Conservation (phyloP, 2,329 filamentous ascomycete genomes). For the Basipetospora chlamydospora region DNA sequence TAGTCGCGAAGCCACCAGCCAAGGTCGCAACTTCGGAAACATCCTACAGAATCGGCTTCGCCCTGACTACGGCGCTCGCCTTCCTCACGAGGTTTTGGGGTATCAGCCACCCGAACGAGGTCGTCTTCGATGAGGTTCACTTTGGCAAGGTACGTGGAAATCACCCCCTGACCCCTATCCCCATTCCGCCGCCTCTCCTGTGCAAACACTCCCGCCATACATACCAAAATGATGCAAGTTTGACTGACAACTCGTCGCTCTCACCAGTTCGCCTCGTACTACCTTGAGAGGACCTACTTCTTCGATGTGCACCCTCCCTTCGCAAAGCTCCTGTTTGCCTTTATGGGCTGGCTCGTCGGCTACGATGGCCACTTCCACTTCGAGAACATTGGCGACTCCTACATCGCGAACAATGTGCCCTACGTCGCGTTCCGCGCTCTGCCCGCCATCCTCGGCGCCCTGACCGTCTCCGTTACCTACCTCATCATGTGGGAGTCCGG, state of each 20-base stretch:
- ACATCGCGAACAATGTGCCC: slow-evolving; percentile 90
- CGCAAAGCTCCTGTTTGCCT: slow-evolving; percentile 91
- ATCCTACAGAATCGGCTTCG: slow-evolving; percentile 71
- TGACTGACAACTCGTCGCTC: not conserved
- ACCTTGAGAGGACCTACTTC: slow-evolving; percentile 95
- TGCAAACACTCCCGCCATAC: not conserved
- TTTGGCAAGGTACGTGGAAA: slow-evolving; percentile 75
- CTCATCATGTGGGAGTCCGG: slow-evolving; percentile 99
- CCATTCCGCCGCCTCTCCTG: no score
- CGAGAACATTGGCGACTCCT: slow-evolving; percentile 98
- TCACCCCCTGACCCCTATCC: no score
- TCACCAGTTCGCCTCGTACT: slow-evolving; percentile 59
- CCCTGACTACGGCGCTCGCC: slow-evolving; percentile 64
- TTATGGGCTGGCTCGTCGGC: slow-evolving; percentile 94
- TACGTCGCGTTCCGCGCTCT: slow-evolving; percentile 93
- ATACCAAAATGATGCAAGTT: not conserved
- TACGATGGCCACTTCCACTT: slow-evolving; percentile 97
- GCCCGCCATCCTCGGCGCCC: slow-evolving; percentile 77
- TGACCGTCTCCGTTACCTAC: slow-evolving; percentile 89
- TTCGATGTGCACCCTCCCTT: slow-evolving; percentile 99
- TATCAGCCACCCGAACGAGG: slow-evolving; percentile 87
- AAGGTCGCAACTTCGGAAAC: slow-evolving; percentile 43
- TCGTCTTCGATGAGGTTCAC: slow-evolving; percentile 98
- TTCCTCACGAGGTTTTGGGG: slow-evolving; percentile 93
- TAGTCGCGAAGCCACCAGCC: slow-evolving; percentile 22